Percentiles rank a stretch among this genome's conserved stretches.
phyloP scores from a whole-genome alignment of 202 grass and related monocot species.

The Cymbopogon flexuosus region DNA sequence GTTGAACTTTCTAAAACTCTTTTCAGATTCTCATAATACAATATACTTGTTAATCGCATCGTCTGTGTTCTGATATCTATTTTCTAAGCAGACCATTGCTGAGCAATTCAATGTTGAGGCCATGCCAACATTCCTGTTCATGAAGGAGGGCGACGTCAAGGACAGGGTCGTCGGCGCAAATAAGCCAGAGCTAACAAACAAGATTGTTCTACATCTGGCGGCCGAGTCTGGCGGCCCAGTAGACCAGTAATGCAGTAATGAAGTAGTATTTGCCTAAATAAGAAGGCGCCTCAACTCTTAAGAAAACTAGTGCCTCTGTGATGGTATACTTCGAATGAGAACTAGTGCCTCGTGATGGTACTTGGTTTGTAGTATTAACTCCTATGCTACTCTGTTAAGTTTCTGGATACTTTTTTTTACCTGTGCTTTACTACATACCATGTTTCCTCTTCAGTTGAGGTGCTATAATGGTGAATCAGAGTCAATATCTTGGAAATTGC shows the following conservation, averaged over 20 bases:
- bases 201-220: constrained; percentile 27
- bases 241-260: neutral
- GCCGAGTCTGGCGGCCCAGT: constrained; percentile 13
- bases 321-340: constrained; percentile 7
- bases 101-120: constrained; percentile 66
- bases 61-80: constrained; percentile 16
- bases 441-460: neutral
- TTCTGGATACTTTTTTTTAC: constrained; percentile 18
- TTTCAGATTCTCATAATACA: neutral
- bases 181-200: constrained; percentile 47
- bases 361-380: neutral
- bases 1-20: neutral
- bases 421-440: constrained; percentile 20
- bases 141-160: constrained; percentile 63
- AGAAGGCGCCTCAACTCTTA: constrained; percentile 13
- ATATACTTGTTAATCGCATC: neutral
- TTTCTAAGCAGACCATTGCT: constrained; percentile 52
- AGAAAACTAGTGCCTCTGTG: neutral
- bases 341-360: neutral
- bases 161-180: constrained; percentile 57
- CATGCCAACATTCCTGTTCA: constrained; percentile 80
- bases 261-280: constrained; percentile 42
- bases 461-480: neutral
- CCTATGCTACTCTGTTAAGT: neutral
- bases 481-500: neutral